phyloP scores from a whole-genome alignment of 148 eudicot species.

The Polygonum maritimum region DNA sequence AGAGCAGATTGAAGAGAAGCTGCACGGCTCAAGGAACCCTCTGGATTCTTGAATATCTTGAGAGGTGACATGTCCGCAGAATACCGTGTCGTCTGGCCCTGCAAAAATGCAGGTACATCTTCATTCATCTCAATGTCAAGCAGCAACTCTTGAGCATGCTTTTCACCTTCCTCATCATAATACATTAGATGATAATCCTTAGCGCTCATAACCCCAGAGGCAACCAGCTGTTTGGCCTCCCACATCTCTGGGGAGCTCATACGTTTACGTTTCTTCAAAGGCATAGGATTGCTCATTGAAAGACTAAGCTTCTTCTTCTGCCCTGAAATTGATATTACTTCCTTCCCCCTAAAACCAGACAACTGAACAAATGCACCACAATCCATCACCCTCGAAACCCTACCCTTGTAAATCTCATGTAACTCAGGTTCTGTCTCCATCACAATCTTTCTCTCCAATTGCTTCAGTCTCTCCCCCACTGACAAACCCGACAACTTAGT shows the following conservation, averaged over 20 bases:
- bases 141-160: slow-evolving; percentile 76
- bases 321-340: too few relatives aligned
- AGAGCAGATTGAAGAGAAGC: slow-evolving; percentile 87
- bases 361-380: slow-evolving; percentile 76
- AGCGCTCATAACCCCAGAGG: slow-evolving; percentile 66
- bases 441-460: slow-evolving; percentile 25
- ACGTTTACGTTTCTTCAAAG: slow-evolving; percentile 58
- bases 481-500: slow-evolving; percentile 34
- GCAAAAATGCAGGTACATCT: slow-evolving; percentile 69
- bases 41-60: slow-evolving; percentile 56
- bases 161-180: slow-evolving; percentile 82
- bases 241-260: slow-evolving; percentile 91
- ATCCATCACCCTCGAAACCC: slow-evolving; percentile 70
- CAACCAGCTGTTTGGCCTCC: slow-evolving; percentile 85
- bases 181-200: slow-evolving; percentile 52
- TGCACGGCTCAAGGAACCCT: slow-evolving; percentile 34
- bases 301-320: too few relatives aligned
- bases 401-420: slow-evolving; percentile 64
- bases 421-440: slow-evolving; percentile 46
- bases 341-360: slow-evolving; percentile 31
- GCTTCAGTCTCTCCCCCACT: slow-evolving; percentile 27
- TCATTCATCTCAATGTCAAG: slow-evolving; percentile 76
- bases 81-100: slow-evolving; percentile 54
- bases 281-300: slow-evolving; percentile 71
- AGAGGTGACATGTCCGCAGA: slow-evolving; percentile 86